Conservation (phyloP, 2,329 filamentous ascomycete genomes). For the Aaosphaeria arxii region DNA sequence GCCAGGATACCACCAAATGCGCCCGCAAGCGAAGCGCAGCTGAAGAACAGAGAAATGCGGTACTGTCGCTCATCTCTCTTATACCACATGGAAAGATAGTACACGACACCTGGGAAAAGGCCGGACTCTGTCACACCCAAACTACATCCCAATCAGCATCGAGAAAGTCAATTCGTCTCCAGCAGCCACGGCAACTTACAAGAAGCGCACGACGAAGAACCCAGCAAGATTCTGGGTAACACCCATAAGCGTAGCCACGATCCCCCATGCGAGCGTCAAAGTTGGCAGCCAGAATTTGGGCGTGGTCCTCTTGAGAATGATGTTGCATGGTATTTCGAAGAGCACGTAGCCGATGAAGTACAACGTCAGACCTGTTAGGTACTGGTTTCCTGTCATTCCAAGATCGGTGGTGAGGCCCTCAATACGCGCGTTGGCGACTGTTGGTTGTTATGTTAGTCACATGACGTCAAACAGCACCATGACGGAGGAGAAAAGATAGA, state of each 20-base stretch:
- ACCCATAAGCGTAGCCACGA: slow-evolving; percentile 51
- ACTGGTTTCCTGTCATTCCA: slow-evolving; percentile 47
- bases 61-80: slow-evolving; percentile 58
- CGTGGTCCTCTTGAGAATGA: slow-evolving; percentile 60
- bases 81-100: slow-evolving; percentile 63
- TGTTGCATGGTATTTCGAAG: slow-evolving; percentile 60
- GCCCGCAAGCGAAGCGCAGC: slow-evolving; percentile 55
- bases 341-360: slow-evolving; percentile 59
- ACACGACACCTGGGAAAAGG: slow-evolving; percentile 44
- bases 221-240: slow-evolving; percentile 46
- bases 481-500: background rate
- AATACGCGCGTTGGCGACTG: slow-evolving; percentile 46
- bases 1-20: slow-evolving; percentile 62
- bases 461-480: background rate
- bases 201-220: slow-evolving; percentile 46
- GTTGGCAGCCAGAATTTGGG: slow-evolving; percentile 46
- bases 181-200: slow-evolving; percentile 29
- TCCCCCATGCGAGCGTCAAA: slow-evolving; percentile 50
- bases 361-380: slow-evolving; percentile 62
- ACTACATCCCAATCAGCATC: slow-evolving; percentile 6
- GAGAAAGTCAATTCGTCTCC: background rate
- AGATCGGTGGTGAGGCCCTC: slow-evolving; percentile 32
- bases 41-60: slow-evolving; percentile 59
- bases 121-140: slow-evolving; percentile 36
- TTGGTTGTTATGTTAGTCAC: slow-evolving; percentile 2